Conservation (phyloP, 106 monocot genomes). For the Apostasia shenzhenica region DNA sequence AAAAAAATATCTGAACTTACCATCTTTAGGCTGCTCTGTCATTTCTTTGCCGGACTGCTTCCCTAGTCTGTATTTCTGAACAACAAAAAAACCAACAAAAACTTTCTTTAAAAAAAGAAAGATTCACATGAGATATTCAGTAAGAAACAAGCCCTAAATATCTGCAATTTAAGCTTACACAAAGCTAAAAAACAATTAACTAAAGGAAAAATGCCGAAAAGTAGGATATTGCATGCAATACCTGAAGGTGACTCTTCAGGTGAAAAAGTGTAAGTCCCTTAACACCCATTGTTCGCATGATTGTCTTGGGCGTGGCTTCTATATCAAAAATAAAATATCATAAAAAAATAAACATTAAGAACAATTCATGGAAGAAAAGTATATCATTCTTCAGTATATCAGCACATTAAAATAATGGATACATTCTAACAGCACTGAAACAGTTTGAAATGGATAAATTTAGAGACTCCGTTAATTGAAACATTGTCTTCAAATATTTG, state of each 20-base stretch:
- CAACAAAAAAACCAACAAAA: not conserved
- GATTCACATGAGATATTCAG: too few relatives aligned
- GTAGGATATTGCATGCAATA: constrained; percentile 1
- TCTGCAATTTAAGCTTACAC: not conserved
- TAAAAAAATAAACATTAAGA: not conserved
- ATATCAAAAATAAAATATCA: constrained; percentile 1
- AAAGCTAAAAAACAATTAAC: not conserved
- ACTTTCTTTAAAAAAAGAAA: too few relatives aligned
- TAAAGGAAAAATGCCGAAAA: not conserved
- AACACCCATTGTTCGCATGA: constrained; percentile 92
- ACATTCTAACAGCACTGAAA: too few relatives aligned
- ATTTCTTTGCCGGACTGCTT: constrained; percentile 93
- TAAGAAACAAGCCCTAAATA: too few relatives aligned
- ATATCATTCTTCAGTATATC: too few relatives aligned
- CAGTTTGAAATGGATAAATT: too few relatives aligned
- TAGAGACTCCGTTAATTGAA: too few relatives aligned
- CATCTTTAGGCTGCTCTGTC: constrained; percentile 93
- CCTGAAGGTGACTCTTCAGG: constrained; percentile 96
- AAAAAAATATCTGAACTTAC: constrained; percentile 22
- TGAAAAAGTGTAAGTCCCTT: constrained; percentile 94
- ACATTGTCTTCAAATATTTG: too few relatives aligned
- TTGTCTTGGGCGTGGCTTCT: constrained; percentile 97
- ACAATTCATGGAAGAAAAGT: not conserved
- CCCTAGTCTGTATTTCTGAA: constrained; percentile 85
- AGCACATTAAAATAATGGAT: too few relatives aligned